Base-by-base conservation (phyloP, 169 alveolate genomes). In the Blepharisma undulans region DNA sequence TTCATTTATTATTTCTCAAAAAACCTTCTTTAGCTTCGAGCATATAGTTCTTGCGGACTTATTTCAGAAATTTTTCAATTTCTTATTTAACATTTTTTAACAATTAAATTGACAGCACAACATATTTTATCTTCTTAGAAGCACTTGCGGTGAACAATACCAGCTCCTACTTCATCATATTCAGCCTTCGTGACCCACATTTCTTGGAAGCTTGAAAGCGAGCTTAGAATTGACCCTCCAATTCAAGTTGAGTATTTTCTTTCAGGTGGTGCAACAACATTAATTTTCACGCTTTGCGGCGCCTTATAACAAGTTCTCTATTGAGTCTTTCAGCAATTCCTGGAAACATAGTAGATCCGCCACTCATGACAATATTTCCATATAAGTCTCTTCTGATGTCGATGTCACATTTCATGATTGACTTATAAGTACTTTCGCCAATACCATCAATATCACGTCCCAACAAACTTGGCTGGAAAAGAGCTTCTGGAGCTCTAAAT, bases 121-220 rank as follows among this genome's bases (percentile, higher is more conserved):
- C n/a, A n/a, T n/a, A n/a, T n/a, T n/a, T n/a, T n/a, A n/a, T n/a
- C 71, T 72, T 18, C 12, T 96, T 96, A 98, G 95, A 98, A 98
- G 94, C 99, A 99, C 93, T 99, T 99, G 96, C 99, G 98, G 93
- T 99, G 99, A 5, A 99, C 99, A 72, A 99, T 98, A 89, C 98
- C 95, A 14, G 99, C 99, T 18, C 99, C 99, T 12, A 99, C 93
- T 93, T 99, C 99, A 34, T 99, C 99, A 90, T 99, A 99, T 94
- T 99, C 99, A 80, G 98, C 99, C 96, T 98, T 99, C 76, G 99
- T 98, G 92, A 99, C 98, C 99, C 99, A 99, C 99, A 98, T 98
- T 92, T 98, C 99, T 93, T 99, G 99, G 98, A 99, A 99, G 59
- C 99, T 98, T 76, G 99, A 97, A 59, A 99, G 95, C 22, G 99